A percentile compares a stretch with the other conserved stretches of the same genome.
Conservation (phyloP, 2,329 filamentous ascomycete genomes). For the Paecilomyces fulvus region DNA sequence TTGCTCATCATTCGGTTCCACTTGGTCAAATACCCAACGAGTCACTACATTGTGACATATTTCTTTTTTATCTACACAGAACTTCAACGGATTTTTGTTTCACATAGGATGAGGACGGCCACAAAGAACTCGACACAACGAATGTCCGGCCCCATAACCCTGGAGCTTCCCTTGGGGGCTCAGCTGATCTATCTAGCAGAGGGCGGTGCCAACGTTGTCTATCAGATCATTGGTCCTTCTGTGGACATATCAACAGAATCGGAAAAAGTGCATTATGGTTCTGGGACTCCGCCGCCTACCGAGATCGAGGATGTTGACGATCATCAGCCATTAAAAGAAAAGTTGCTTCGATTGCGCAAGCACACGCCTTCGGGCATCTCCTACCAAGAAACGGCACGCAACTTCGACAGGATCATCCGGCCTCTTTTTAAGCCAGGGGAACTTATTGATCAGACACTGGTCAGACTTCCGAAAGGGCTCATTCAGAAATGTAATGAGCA, state of each 20-base stretch:
- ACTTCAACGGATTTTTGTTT: constrained; percentile 10
- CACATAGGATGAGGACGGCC: constrained; percentile 5
- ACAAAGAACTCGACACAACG: constrained; percentile 10
- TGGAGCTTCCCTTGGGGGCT: constrained; percentile 27
- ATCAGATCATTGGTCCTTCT: constrained; percentile 45
- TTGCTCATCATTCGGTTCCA: neutral
- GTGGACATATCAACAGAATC: constrained; percentile 13
- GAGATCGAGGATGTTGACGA: constrained; percentile 11
- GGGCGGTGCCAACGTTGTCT: constrained; percentile 71
- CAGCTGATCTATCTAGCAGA: constrained; percentile 49
- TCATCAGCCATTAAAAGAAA: constrained; percentile 28
- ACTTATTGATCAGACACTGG: constrained; percentile 49
- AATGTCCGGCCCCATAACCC: constrained; percentile 24
- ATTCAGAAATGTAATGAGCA: constrained; percentile 46
- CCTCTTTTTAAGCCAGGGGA: constrained; percentile 49
- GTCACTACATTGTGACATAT: neutral
- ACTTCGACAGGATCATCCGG: constrained; percentile 36
- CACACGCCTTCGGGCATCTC: constrained; percentile 42
- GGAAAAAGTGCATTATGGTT: constrained; percentile 17
- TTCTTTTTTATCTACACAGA: neutral
- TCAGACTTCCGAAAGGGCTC: constrained; percentile 38
- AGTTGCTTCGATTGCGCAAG: constrained; percentile 56
- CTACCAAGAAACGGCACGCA: constrained; percentile 40
- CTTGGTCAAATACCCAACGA: neutral
- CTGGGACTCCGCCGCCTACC: constrained; percentile 10